A percentile compares a stretch with the other conserved stretches of the same genome.
phyloP scores from a whole-genome alignment of 192 early-diverging fungal species.

The Podila clonocystis region DNA sequence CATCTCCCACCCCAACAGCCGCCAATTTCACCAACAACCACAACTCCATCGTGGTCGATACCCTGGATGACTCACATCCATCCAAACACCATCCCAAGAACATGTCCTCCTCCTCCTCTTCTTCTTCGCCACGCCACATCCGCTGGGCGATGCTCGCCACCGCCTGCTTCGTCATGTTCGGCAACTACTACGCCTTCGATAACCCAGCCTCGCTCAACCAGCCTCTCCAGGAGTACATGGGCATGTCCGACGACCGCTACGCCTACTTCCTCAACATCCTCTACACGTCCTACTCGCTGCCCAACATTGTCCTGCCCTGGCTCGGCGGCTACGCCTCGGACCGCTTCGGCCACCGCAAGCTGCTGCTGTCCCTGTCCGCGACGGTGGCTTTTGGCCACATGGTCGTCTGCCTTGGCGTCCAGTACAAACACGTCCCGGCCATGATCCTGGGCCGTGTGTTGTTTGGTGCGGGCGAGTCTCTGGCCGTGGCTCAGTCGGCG shows the following conservation, averaged over 20 bases:
- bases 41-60: neutral
- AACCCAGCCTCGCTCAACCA: constrained; percentile 65
- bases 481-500: constrained; percentile 63
- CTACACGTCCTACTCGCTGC: constrained; percentile 69
- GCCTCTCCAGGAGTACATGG: constrained; percentile 59
- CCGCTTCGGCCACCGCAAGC: constrained; percentile 50
- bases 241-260: constrained; percentile 51
- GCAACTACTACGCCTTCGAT: constrained; percentile 71
- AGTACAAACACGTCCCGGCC: constrained; percentile 47
- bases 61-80: neutral
- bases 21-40: neutral
- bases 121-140: constrained; percentile 1
- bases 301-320: constrained; percentile 75
- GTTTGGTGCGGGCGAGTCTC: constrained; percentile 68
- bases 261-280: constrained; percentile 69
- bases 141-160: constrained; percentile 48
- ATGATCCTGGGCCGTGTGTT: constrained; percentile 68
- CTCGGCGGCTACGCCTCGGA: constrained; percentile 66
- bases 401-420: constrained; percentile 63
- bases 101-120: neutral
- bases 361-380: constrained; percentile 56
- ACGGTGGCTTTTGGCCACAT: constrained; percentile 63
- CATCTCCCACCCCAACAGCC: neutral
- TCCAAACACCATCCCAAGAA: neutral
- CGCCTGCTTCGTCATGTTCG: constrained; percentile 59